Percentiles rank a stretch among this genome's conserved stretches.
These are phyloP conservation scores for Cicer arietinum DNA, from an alignment of 306 rosid species.

Conservation along the genomic window DNA sequence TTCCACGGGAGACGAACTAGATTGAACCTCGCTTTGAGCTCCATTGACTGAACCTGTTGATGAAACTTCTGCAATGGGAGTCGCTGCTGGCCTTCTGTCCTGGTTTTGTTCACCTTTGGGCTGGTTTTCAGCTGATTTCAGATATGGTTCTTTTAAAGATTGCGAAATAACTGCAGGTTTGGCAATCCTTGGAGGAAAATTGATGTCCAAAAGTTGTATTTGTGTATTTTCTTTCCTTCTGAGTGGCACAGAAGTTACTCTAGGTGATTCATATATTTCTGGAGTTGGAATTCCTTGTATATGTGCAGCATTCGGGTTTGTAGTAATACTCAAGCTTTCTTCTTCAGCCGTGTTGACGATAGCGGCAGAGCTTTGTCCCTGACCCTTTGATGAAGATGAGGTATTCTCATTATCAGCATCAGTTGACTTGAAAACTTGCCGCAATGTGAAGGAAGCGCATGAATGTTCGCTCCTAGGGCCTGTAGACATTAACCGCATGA, in stretches of 20 bases:
- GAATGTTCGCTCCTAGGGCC: constrained; percentile 92
- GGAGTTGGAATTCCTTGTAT: constrained; percentile 97
- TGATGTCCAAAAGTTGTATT: constrained; percentile 85
- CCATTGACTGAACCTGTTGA: constrained; percentile 84
- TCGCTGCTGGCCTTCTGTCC: constrained; percentile 33
- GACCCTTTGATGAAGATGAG: constrained; percentile 77
- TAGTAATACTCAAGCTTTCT: constrained; percentile 50
- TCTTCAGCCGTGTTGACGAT: constrained; percentile 63
- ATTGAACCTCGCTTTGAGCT: constrained; percentile 76
- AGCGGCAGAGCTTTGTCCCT: constrained; percentile 65
- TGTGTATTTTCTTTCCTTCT: constrained; percentile 61
- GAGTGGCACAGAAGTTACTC: constrained; percentile 72
- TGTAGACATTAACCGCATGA: constrained; percentile 85
- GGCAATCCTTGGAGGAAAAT: constrained; percentile 79
- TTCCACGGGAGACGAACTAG: constrained; percentile 72
- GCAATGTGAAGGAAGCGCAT: constrained; percentile 78
- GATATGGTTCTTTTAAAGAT: constrained; percentile 49
- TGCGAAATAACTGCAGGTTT: constrained; percentile 51
- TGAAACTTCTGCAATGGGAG: constrained; percentile 59
- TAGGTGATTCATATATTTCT: constrained; percentile 93
- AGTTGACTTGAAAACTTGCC: constrained; percentile 83
- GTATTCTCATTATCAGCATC: constrained; percentile 73
- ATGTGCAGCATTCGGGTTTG: constrained; percentile 55
- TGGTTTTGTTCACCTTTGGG: constrained; percentile 49
- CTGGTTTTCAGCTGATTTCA: constrained; percentile 57